Base-by-base conservation (phyloP, 1,284 basidiomycete species). In the Ustilago esculenta region DNA sequence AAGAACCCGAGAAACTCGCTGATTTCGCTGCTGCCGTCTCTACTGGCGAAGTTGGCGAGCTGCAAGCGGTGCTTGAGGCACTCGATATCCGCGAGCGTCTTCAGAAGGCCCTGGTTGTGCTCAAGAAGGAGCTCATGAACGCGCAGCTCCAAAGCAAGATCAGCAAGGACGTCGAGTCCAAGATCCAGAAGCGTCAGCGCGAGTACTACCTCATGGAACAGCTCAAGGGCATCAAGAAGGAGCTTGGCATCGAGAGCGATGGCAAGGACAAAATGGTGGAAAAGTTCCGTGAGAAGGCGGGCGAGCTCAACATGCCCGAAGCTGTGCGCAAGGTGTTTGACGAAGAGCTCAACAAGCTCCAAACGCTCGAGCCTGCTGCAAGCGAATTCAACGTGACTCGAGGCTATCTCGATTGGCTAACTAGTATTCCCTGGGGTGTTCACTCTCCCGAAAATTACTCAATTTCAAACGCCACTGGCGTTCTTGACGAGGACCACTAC, bases 171-270 rank as follows among this genome's bases (percentile, higher is more conserved):
- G 94, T 98, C 20, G 94, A 98, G 82, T 88, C 85, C 85, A 97
- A 97, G 86, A 97, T 98, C 65, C 93, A 93, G 44, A 98, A 98
- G 84, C 87, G 94, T 14, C 95, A 98, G 82, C 86, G 94, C 59
- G 96, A 98, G 85, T 98, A 96, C 81, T 98, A 96, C 83, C 86
- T 99, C 57, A 94, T 93, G 91, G 96, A 99, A 83, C 96, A 98
- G 84, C 87, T 98, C 65, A 97, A 96, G 84, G 94, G 92, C 2
- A 98, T 99, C 84, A 98, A 98, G 86, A 96, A 95, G 85, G 96
- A 98, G 84, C 87, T 98, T 7, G 95, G 95, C 5, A 92, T 98
- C 88, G 93, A 95, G 84, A 90, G 89, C 29, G 95, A 98, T 76
- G 95, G 95, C 34, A 98, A 98, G 85, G 95, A 98, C 84, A 96